Conservation (phyloP, 75 land plant species). For the Cupressus sempervirens region DNA sequence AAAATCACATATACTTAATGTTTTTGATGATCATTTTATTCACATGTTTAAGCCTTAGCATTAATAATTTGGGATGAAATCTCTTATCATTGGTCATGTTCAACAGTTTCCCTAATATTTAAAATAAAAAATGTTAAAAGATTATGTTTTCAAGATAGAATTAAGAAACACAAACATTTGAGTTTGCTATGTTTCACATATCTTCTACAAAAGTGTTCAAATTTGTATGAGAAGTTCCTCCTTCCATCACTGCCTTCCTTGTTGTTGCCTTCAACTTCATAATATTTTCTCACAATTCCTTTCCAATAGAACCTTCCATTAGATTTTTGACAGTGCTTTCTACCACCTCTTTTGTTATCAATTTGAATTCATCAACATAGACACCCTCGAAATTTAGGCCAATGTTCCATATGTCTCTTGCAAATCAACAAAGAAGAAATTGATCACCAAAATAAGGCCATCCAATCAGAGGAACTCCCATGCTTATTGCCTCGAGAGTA, state of each 20-base stretch:
- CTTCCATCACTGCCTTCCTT: background rate
- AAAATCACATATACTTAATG: too few relatives aligned
- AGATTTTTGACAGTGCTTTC: background rate
- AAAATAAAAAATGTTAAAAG: too few relatives aligned
- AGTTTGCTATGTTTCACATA: background rate
- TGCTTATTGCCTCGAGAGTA: constrained; percentile 15
- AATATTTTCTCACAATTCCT: background rate
- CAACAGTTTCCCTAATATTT: too few relatives aligned
- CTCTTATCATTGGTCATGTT: too few relatives aligned
- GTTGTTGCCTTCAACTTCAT: background rate
- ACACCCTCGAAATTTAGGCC: background rate
- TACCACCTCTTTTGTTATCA: background rate
- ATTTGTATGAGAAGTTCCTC: background rate
- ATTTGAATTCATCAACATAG: background rate
- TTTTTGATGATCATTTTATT: too few relatives aligned
- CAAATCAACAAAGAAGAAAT: background rate
- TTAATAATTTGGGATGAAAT: too few relatives aligned
- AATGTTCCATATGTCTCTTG: background rate
- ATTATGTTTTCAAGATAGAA: background rate
- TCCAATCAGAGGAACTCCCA: constrained; percentile 22
- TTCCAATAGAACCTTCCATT: background rate
- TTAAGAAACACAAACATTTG: background rate
- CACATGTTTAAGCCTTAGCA: too few relatives aligned
- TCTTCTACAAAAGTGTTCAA: background rate
- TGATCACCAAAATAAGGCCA: constrained; percentile 16